Percentiles rank a stretch among this genome's conserved stretches.
These are phyloP conservation scores for Cystofilobasidium capitatum DNA, from an alignment of 768 basidiomycete genomes.

Conservation along the genomic window DNA sequence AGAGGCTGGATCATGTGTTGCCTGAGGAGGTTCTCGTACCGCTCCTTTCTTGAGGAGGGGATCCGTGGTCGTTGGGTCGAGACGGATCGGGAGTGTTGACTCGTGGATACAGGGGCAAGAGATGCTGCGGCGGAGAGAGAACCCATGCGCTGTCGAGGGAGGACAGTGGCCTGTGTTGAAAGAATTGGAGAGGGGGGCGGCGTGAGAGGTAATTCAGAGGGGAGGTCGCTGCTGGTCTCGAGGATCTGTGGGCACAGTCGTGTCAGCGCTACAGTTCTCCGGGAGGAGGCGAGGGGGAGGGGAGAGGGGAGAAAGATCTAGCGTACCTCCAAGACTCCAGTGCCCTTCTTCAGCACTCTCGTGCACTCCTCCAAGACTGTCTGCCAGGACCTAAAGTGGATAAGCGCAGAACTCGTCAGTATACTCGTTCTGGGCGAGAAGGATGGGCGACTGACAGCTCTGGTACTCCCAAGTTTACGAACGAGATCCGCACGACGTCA, in stretches of 20 bases:
- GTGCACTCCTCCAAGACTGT: constrained; percentile 35
- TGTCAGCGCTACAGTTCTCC: background rate
- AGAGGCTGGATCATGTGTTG: constrained; percentile 33
- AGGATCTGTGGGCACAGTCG: constrained; percentile 24
- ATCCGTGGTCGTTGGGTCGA: background rate
- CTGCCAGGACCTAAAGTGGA: constrained; percentile 27
- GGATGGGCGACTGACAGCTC: constrained; percentile 27
- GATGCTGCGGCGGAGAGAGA: background rate
- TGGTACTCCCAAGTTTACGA: constrained; percentile 35
- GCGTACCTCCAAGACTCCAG: constrained; percentile 34
- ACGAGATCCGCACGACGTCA: constrained; percentile 37
- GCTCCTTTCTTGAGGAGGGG: constrained; percentile 27
- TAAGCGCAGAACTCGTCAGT: background rate
- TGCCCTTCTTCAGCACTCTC: constrained; percentile 34
- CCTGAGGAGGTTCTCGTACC: constrained; percentile 33
- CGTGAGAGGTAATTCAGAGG: background rate
- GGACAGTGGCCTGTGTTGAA: background rate
- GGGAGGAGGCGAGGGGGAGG: background rate
- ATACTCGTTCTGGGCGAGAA: background rate
- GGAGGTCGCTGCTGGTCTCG: constrained; percentile 32
- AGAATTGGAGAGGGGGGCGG: background rate
- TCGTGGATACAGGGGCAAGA: background rate
- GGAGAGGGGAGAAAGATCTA: background rate
- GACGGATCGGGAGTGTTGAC: background rate
- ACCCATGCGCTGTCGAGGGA: background rate